These are phyloP conservation scores for Microcyclosporella mali DNA, from an alignment of 2,329 filamentous ascomycete genomes.

Conservation along the genomic window DNA sequence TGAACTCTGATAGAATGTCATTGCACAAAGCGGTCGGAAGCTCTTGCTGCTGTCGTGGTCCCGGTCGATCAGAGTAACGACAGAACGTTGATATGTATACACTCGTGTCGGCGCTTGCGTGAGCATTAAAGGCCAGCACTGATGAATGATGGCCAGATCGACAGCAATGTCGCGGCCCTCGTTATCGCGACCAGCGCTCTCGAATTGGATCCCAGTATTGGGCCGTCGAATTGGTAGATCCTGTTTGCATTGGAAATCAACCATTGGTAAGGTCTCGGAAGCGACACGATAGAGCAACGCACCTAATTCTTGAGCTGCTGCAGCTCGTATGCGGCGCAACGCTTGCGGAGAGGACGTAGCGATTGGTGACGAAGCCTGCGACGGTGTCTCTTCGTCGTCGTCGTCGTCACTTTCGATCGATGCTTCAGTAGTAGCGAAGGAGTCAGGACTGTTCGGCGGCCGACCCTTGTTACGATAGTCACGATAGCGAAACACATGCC, in stretches of 20 bases:
- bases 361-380: neutral
- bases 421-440: neutral
- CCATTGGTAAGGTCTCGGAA: neutral
- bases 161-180: too few species aligned
- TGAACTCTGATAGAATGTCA: too few species aligned
- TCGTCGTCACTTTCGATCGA: constrained; percentile 1
- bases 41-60: too few species aligned
- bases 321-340: neutral
- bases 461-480: constrained; percentile 35
- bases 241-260: neutral
- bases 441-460: constrained; percentile 1
- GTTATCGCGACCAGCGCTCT: constrained; percentile 3
- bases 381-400: neutral
- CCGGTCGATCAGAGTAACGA: too few species aligned
- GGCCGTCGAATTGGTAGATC: neutral
- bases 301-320: neutral
- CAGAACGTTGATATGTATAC: too few species aligned
- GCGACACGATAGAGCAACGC: neutral
- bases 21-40: too few species aligned
- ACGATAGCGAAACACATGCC: constrained; percentile 44
- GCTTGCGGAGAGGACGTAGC: neutral
- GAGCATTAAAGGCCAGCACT: too few species aligned
- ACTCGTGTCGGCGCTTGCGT: too few species aligned
- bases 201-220: constrained; percentile 6
- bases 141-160: too few species aligned